Percentiles rank a stretch among this genome's conserved stretches.
Conservation (phyloP, 2,329 filamentous ascomycete species). For the Alternaria triticimaculans region DNA sequence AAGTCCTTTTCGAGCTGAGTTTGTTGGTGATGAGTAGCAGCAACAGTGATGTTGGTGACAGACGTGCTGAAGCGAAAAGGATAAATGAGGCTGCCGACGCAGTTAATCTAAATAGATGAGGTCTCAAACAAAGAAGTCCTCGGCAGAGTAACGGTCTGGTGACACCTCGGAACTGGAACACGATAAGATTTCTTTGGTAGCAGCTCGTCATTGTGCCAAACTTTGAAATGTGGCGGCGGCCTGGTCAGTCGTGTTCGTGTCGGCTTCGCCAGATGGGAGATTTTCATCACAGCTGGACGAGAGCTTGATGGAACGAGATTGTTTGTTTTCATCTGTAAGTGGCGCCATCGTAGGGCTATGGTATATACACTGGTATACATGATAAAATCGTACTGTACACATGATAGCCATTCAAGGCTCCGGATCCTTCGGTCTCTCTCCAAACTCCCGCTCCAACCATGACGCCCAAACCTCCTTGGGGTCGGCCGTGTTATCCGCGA, state of each 20-base stretch:
- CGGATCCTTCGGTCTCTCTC: constrained; percentile 29
- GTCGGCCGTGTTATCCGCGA: neutral
- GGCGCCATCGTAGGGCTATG: constrained; percentile 18
- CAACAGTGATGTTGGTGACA: neutral
- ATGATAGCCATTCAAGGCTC: constrained; percentile 11
- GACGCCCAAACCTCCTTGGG: constrained; percentile 30
- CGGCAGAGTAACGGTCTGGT: constrained; percentile 10
- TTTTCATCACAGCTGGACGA: neutral
- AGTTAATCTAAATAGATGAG: constrained; percentile 26
- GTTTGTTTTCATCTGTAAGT: neutral
- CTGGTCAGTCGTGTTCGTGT: too few species aligned
- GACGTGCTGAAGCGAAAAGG: constrained; percentile 12
- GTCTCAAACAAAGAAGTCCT: constrained; percentile 4
- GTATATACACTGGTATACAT: constrained; percentile 16
- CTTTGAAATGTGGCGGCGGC: neutral
- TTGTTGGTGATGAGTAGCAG: neutral
- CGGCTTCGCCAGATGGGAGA: neutral
- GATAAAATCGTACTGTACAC: neutral
- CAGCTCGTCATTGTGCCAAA: neutral
- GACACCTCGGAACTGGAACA: neutral
- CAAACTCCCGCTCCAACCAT: constrained; percentile 40
- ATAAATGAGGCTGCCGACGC: constrained; percentile 13
- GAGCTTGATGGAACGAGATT: neutral
- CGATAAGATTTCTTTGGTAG: constrained; percentile 3
- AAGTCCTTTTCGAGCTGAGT: neutral